Conservation (phyloP, 176 grass and related monocot species). For the Tuctoria greenei region DNA sequence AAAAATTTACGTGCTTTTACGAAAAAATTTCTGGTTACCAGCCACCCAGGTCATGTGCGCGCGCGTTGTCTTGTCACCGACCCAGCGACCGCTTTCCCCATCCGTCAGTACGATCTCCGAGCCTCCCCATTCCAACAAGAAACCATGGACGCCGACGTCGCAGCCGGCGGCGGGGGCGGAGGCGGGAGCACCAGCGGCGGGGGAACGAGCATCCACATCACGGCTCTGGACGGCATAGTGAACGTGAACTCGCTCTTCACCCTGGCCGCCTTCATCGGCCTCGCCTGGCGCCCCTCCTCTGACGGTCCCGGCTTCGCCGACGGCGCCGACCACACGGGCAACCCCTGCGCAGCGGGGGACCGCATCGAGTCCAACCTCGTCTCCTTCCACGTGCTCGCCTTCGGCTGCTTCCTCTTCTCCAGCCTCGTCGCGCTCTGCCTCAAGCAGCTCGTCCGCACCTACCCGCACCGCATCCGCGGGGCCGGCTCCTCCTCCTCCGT, state of each 20-base stretch:
- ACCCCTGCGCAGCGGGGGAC: conserved; percentile 57
- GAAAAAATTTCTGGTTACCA: no score
- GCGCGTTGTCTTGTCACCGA: background rate
- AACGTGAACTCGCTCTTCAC: conserved; percentile 98
- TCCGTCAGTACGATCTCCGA: background rate
- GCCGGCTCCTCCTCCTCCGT: background rate
- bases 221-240: conserved; percentile 88
- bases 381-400: conserved; percentile 79
- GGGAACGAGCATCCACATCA: conserved; percentile 80
- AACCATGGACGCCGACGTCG: conserved; percentile 32
- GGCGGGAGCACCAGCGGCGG: conserved; percentile 28
- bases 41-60: background rate
- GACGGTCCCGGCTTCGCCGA: conserved; percentile 43
- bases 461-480: conserved; percentile 2
- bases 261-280: conserved; percentile 68
- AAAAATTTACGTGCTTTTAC: no score
- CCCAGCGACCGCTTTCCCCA: background rate
- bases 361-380: conserved; percentile 70
- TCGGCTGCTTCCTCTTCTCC: conserved; percentile 96
- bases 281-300: conserved; percentile 71
- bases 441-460: conserved; percentile 80
- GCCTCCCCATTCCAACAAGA: background rate
- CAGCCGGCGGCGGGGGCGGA: background rate
- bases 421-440: conserved; percentile 95
- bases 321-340: conserved; percentile 32